Conservation (phyloP, 176 grass and related monocot species). For the Stipa capillata region DNA sequence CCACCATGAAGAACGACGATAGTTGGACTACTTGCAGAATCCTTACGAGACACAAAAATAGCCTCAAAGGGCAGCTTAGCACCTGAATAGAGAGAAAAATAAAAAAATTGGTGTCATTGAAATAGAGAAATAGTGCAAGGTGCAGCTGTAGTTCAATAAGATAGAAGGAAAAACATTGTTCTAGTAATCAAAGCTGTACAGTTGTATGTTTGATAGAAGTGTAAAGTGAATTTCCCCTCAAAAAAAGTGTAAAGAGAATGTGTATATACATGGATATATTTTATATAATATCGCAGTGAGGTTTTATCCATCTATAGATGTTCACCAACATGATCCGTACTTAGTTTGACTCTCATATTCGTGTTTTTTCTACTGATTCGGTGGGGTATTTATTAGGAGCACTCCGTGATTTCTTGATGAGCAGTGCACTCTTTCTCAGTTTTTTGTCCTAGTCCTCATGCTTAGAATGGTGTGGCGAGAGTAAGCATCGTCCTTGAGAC, state of each 20-base stretch:
- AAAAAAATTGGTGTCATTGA: neutral
- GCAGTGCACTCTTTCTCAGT: too few species aligned
- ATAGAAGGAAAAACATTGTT: neutral
- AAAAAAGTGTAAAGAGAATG: neutral
- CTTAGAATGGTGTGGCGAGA: too few species aligned
- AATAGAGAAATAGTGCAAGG: neutral
- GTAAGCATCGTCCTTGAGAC: too few species aligned
- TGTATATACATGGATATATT: neutral
- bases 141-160: neutral
- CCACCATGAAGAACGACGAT: conserved; percentile 84
- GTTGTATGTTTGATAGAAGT: neutral
- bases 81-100: conserved; percentile 36
- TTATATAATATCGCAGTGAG: too few species aligned
- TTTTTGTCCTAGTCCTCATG: too few species aligned
- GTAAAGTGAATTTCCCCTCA: neutral
- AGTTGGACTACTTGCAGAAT: conserved; percentile 48
- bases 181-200: neutral
- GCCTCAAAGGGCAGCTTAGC: conserved; percentile 66
- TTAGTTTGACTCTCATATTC: too few species aligned
- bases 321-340: too few species aligned
- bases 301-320: too few species aligned
- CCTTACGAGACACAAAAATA: conserved; percentile 58
- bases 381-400: too few species aligned
- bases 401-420: too few species aligned
- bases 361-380: too few species aligned